phyloP scores from a whole-genome alignment of 768 basidiomycete species.

The Serendipita sp. region DNA sequence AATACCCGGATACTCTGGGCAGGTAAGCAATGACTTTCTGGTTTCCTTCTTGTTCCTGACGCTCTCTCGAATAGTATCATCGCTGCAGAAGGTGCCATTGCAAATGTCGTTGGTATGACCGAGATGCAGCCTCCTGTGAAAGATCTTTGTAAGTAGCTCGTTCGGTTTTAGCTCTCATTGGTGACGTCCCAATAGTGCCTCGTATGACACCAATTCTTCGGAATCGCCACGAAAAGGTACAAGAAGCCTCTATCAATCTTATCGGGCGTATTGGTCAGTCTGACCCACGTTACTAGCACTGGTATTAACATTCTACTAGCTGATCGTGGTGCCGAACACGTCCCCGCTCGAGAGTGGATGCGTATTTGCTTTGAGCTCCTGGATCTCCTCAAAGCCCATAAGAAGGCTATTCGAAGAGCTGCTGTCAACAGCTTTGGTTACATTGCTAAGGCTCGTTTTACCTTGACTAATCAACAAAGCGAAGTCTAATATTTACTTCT shows the following conservation, averaged over 20 bases:
- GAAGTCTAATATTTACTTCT: not conserved
- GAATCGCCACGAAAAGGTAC: slow-evolving; percentile 98
- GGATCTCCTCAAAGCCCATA: slow-evolving; percentile 95
- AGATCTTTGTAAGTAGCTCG: slow-evolving; percentile 67
- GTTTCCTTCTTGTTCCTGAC: not conserved
- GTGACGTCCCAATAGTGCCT: slow-evolving; percentile 47
- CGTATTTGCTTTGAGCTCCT: slow-evolving; percentile 97
- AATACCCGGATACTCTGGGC: slow-evolving; percentile 97
- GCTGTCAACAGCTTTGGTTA: slow-evolving; percentile 99
- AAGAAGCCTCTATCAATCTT: slow-evolving; percentile 98
- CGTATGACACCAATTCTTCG: slow-evolving; percentile 99
- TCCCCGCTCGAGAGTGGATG: slow-evolving; percentile 99
- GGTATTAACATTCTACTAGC: slow-evolving; percentile 27
- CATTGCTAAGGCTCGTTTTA: slow-evolving; percentile 64
- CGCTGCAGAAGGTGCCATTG: slow-evolving; percentile 95
- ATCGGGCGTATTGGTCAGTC: slow-evolving; percentile 79
- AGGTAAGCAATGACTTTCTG: slow-evolving; percentile 20
- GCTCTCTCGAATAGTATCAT: slow-evolving; percentile 57
- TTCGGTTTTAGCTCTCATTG: not conserved
- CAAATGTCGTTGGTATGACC: slow-evolving; percentile 99
- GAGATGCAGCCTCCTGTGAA: slow-evolving; percentile 99
- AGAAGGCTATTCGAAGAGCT: slow-evolving; percentile 95
- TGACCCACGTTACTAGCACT: slow-evolving; percentile 5
- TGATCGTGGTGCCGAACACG: slow-evolving; percentile 97
- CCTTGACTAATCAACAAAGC: not conserved